These are phyloP conservation scores for Populus trichocarpa DNA, from an alignment of 441 rosid species.

Conservation along the genomic window DNA sequence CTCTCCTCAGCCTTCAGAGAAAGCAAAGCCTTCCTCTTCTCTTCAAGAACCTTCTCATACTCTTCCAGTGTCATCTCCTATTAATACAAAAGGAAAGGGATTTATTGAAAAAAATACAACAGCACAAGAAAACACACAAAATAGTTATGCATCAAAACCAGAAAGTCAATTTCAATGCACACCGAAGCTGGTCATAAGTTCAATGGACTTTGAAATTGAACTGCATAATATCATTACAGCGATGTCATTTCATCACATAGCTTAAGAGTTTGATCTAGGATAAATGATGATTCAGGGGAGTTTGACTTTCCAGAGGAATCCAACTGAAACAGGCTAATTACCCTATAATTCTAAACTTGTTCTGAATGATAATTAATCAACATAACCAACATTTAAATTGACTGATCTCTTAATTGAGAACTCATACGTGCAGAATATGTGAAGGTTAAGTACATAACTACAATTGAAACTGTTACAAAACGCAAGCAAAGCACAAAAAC, in stretches of 20 bases:
- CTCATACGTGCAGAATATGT: not conserved
- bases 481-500: not conserved
- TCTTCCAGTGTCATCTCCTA: constrained; percentile 92
- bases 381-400: not conserved
- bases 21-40: constrained; percentile 71
- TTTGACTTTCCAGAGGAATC: not conserved
- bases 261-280: not conserved
- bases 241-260: not conserved
- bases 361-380: not conserved
- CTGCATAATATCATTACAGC: not conserved
- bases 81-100: not conserved
- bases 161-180: not conserved
- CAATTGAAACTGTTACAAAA: not conserved
- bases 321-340: not conserved
- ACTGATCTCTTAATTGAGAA: not conserved
- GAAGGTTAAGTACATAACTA: not conserved
- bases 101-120: not conserved
- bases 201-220: not conserved
- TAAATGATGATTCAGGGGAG: not conserved
- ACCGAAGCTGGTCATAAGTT: not conserved
- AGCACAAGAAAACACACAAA: not conserved
- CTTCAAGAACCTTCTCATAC: constrained; percentile 84
- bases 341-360: not conserved
- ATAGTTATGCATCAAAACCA: not conserved
- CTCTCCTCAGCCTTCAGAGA: constrained; percentile 68